Evolutionary conservation across 208 protist genomes (phyloP).

Genomic region (Crithidia acanthocephali): DNA sequence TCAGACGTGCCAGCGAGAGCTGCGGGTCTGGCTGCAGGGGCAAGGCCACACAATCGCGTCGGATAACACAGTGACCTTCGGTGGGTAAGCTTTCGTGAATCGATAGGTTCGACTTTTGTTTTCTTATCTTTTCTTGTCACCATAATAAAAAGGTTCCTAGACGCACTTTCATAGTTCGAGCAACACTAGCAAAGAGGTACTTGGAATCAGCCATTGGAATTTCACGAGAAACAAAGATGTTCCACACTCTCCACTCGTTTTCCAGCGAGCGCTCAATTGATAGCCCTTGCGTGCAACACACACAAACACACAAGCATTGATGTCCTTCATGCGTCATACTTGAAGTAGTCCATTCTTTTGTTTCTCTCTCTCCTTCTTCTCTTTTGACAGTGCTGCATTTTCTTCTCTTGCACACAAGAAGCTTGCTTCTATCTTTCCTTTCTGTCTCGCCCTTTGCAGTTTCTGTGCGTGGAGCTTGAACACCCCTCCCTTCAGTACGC

Average conservation of each 20-base stretch:
- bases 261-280: too few relatives aligned
- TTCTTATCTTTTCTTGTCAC: neutral
- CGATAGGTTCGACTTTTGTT: neutral
- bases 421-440: neutral
- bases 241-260: too few relatives aligned
- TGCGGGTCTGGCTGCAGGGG: constrained; percentile 55
- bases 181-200: too few relatives aligned
- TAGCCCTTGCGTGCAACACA: too few relatives aligned
- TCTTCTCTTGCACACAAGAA: neutral
- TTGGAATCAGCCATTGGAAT: too few relatives aligned
- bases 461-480: neutral
- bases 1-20: constrained; percentile 40
- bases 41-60: constrained; percentile 63
- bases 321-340: too few relatives aligned
- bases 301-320: too few relatives aligned
- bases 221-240: too few relatives aligned
- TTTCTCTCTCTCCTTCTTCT: neutral
- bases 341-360: too few relatives aligned
- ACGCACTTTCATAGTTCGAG: too few relatives aligned
- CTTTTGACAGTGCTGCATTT: neutral
- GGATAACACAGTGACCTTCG: constrained; percentile 58
- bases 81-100: neutral
- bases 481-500: too few relatives aligned
- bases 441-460: neutral
- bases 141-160: too few relatives aligned